Base-by-base conservation (phyloP, 2,329 filamentous ascomycete genomes). In the Fusarium sp. region DNA sequence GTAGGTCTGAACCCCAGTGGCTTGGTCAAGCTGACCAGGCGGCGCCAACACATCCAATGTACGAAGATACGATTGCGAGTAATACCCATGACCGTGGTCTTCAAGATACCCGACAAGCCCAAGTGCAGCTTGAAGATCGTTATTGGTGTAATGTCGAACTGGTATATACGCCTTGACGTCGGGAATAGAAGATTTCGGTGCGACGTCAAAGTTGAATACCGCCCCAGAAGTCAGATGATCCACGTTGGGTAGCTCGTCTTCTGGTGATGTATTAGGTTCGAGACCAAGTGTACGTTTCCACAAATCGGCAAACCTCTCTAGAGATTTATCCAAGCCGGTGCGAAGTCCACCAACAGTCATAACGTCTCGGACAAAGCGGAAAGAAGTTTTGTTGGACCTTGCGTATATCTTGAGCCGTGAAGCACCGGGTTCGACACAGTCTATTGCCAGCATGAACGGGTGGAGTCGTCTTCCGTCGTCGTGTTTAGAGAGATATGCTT, bases 161-260 rank as follows among this genome's bases (percentile, higher is more conserved):
- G 44, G 56, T 25, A 64, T 61, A 12, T 64, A 64, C 4, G 56
- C 16, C 37, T 64, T 64, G 15, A 64, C 61, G 12, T 60, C 54
- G 15, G 54, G 61, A 25, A 61, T 37, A 16, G 37, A 23, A 3
- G 53, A 60, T 21, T 49, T 60, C 18, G 43, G 42, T 16, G 42
- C 35, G 9, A 64, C 60, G 12, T 60, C 37, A 18, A 60, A 60
- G 30, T 64, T 35, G 8, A 64, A 64, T 5, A 43, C 21, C 6
- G 25, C 18, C 7, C 60, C 60, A 19, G 43, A 60, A 11, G 54
- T 64, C 18, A 19, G 4, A 18, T 64, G 60, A 15, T 49, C 8
- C 12, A 64, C 23, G 7, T 9, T 16, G 4, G 11, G 54, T 21
- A 64, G 19, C 43, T 60, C 54, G 16, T 18, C 11, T 12, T 42